Percentiles rank a stretch among this genome's conserved stretches.
These are phyloP conservation scores for Kwoniella dejecticola DNA, from an alignment of 768 basidiomycete species.

Conservation along the genomic window DNA sequence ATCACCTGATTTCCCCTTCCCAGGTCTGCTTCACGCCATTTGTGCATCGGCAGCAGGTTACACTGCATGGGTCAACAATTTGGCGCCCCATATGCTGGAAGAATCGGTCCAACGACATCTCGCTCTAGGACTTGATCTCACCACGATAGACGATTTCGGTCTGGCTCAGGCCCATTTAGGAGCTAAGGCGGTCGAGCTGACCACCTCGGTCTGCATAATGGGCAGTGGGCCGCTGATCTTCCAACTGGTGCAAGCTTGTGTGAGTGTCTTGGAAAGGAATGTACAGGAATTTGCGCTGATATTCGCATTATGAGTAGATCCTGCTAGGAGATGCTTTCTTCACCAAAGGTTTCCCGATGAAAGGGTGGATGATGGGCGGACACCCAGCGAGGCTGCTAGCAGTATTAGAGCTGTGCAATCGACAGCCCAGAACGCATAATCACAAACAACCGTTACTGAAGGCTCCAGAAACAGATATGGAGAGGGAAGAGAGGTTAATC, in stretches of 20 bases:
- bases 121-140: conserved; percentile 27
- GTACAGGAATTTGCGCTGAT: neutral
- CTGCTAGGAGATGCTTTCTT: conserved; percentile 45
- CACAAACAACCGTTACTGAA: conserved; percentile 34
- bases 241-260: conserved; percentile 39
- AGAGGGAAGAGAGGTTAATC: conserved; percentile 45
- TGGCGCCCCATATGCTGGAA: conserved; percentile 48
- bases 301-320: conserved; percentile 14
- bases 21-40: conserved; percentile 78
- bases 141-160: conserved; percentile 43
- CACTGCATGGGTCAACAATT: conserved; percentile 61
- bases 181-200: conserved; percentile 21
- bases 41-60: conserved; percentile 78
- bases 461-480: conserved; percentile 25
- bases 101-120: conserved; percentile 20
- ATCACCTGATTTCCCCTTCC: conserved; percentile 72
- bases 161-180: conserved; percentile 34
- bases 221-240: conserved; percentile 31
- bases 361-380: conserved; percentile 43
- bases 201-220: conserved; percentile 29
- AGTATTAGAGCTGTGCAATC: conserved; percentile 39
- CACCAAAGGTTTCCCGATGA: conserved; percentile 37
- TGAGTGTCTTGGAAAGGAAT: conserved; percentile 24
- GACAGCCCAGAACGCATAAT: conserved; percentile 14
- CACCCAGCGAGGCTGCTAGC: conserved; percentile 34